Percentiles rank a stretch among this genome's conserved stretches.
Conservation (phyloP, 2,329 filamentous ascomycete species). For the Tetracladium maxilliforme region DNA sequence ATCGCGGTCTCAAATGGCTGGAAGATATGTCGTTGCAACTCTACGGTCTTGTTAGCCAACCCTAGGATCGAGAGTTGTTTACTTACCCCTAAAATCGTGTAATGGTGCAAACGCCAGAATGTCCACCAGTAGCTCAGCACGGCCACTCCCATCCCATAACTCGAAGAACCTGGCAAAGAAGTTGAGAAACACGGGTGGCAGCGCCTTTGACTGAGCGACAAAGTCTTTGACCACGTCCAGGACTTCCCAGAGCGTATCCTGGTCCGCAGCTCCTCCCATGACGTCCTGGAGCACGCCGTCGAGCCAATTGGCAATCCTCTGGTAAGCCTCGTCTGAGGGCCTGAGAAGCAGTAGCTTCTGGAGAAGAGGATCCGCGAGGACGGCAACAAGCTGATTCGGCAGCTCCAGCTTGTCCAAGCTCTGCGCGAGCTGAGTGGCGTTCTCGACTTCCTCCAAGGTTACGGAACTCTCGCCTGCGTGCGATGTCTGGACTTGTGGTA, state of each 20-base stretch:
- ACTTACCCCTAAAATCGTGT: constrained; percentile 36
- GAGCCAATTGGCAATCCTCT: constrained; percentile 45
- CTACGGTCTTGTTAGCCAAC: constrained; percentile 20
- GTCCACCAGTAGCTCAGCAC: constrained; percentile 36
- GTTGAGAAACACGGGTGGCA: constrained; percentile 22
- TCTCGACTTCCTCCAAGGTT: constrained; percentile 67
- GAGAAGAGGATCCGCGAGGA: constrained; percentile 59
- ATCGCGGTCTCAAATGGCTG: constrained; percentile 33
- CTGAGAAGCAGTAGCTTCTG: constrained; percentile 63
- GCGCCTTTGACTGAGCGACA: constrained; percentile 11
- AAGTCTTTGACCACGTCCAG: constrained; percentile 16
- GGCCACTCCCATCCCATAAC: constrained; percentile 46
- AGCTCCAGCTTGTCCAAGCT: constrained; percentile 67
- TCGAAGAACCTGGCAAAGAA: constrained; percentile 38
- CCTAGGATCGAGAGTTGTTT: too few species aligned
- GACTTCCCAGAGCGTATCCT: constrained; percentile 34
- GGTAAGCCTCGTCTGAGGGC: constrained; percentile 33
- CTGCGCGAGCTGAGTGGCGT: constrained; percentile 51
- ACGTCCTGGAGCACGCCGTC: constrained; percentile 36
- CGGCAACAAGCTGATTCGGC: constrained; percentile 68
- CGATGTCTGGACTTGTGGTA: constrained; percentile 61
- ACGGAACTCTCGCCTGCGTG: constrained; percentile 49
- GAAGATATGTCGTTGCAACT: constrained; percentile 32
- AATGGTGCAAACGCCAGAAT: constrained; percentile 42
- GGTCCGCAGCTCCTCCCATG: constrained; percentile 32